phyloP scores from a whole-genome alignment of 257 asterid genomes.

The Solanum medicagineum region DNA sequence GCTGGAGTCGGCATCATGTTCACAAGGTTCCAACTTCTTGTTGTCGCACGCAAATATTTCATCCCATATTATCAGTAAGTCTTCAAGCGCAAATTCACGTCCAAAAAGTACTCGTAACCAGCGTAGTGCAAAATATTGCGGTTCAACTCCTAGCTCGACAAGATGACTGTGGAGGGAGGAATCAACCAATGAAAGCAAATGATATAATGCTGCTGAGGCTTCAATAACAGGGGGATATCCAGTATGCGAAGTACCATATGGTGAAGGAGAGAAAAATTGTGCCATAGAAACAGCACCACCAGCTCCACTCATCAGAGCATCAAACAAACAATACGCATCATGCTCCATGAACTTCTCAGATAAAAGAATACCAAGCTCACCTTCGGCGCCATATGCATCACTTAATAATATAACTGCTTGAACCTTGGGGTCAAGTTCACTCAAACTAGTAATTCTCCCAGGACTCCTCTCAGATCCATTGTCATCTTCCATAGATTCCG shows the following conservation, averaged over 20 bases:
- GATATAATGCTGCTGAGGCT: constrained; percentile 71
- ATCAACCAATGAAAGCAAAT: constrained; percentile 71
- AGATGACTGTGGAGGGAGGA: constrained; percentile 78
- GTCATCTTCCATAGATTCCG: constrained; percentile 35
- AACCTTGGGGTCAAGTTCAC: constrained; percentile 57
- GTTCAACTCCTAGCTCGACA: constrained; percentile 87
- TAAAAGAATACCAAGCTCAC: constrained; percentile 77
- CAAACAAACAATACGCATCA: constrained; percentile 85
- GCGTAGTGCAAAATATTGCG: constrained; percentile 79
- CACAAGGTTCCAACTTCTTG: constrained; percentile 16
- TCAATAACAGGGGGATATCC: constrained; percentile 77
- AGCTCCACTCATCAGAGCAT: constrained; percentile 71
- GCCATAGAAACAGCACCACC: constrained; percentile 77
- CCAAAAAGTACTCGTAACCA: constrained; percentile 91
- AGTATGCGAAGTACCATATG: constrained; percentile 30
- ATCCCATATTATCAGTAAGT: constrained; percentile 73
- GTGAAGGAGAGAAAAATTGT: constrained; percentile 61
- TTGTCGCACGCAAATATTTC: constrained; percentile 61
- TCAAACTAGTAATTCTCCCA: constrained; percentile 21
- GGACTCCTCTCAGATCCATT: constrained; percentile 21
- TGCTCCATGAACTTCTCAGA: constrained; percentile 89
- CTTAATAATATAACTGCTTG: constrained; percentile 54
- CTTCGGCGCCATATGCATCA: constrained; percentile 93
- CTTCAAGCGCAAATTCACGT: constrained; percentile 77
- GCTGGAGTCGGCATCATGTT: constrained; percentile 25